phyloP scores from a whole-genome alignment of 495 filamentous ascomycete genomes.

The Aspergillus heteromorphus region DNA sequence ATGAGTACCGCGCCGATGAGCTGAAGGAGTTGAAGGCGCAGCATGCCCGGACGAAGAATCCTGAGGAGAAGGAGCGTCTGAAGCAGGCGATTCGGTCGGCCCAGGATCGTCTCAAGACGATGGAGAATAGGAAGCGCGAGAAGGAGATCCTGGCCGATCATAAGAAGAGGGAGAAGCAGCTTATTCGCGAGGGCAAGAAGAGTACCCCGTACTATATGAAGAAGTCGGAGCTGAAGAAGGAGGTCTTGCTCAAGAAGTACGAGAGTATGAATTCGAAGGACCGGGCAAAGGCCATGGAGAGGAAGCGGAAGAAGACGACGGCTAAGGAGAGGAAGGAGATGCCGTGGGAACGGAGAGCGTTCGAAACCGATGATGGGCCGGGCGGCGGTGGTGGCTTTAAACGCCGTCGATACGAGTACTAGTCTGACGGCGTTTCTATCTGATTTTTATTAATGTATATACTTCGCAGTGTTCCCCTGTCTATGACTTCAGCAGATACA shows the following conservation, averaged over 20 bases:
- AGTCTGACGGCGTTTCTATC: not conserved
- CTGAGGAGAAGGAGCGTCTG: conserved; percentile 54
- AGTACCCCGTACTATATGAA: conserved; percentile 91
- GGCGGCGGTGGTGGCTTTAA: conserved; percentile 21
- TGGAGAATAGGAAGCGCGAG: conserved; percentile 61
- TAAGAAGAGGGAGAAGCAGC: conserved; percentile 73
- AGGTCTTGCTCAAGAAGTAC: conserved; percentile 71
- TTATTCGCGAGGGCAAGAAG: conserved; percentile 80
- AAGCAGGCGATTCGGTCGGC: conserved; percentile 62
- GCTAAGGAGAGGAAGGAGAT: conserved; percentile 75
- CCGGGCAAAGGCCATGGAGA: conserved; percentile 72
- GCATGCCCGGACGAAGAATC: conserved; percentile 61
- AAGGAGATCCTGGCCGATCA: conserved; percentile 63
- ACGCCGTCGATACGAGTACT: conserved; percentile 30
- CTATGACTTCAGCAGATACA: not conserved
- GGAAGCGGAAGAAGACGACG: conserved; percentile 76
- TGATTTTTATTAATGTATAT: not conserved
- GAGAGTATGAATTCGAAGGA: conserved; percentile 74
- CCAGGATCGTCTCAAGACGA: conserved; percentile 63
- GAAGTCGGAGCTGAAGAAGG: conserved; percentile 82
- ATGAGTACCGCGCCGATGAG: conserved; percentile 76
- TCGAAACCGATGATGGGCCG: conserved; percentile 19
- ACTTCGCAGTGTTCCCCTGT: too few species aligned
- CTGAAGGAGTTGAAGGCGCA: conserved; percentile 63
- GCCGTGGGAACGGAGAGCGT: conserved; percentile 58